Conservation (phyloP, 148 eudicot species). For the Amaranthus palmeri region DNA sequence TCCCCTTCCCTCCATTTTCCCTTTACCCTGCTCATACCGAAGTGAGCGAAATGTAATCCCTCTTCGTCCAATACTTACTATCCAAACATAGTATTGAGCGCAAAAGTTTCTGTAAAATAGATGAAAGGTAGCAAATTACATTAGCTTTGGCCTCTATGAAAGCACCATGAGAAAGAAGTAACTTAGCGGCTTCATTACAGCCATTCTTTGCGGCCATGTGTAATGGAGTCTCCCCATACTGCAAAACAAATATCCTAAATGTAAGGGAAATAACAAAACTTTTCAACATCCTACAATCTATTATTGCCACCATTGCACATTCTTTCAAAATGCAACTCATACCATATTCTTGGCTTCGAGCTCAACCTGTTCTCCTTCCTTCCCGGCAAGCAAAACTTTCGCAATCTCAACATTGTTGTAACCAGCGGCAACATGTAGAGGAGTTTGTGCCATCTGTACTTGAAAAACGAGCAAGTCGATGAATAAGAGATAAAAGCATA, state of each 20-base stretch:
- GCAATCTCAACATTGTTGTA: conserved; percentile 75
- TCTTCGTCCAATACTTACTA: neutral
- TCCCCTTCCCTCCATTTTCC: too few relatives aligned
- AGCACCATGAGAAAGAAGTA: conserved; percentile 92
- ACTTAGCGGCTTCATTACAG: conserved; percentile 74
- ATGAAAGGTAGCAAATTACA: too few relatives aligned
- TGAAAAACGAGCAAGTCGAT: neutral
- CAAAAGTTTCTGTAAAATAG: too few relatives aligned
- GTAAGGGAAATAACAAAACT: neutral
- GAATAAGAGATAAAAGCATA: neutral
- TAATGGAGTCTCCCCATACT: conserved; percentile 99
- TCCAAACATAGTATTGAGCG: neutral
- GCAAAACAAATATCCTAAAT: conserved; percentile 15
- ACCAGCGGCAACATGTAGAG: conserved; percentile 93
- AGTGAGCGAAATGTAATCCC: too few relatives aligned
- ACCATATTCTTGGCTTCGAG: conserved; percentile 98
- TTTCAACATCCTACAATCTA: neutral
- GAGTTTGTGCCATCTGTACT: conserved; percentile 86
- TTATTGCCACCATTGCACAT: neutral
- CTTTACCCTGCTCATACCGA: too few relatives aligned
- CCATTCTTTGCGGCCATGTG: conserved; percentile 99
- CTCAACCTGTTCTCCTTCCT: conserved; percentile 68
- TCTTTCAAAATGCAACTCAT: conserved; percentile 9
- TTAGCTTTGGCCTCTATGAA: conserved; percentile 92
- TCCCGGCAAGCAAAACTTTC: conserved; percentile 59